phyloP scores from a whole-genome alignment of 106 monocot genomes.

The Iris macrosiphon region DNA sequence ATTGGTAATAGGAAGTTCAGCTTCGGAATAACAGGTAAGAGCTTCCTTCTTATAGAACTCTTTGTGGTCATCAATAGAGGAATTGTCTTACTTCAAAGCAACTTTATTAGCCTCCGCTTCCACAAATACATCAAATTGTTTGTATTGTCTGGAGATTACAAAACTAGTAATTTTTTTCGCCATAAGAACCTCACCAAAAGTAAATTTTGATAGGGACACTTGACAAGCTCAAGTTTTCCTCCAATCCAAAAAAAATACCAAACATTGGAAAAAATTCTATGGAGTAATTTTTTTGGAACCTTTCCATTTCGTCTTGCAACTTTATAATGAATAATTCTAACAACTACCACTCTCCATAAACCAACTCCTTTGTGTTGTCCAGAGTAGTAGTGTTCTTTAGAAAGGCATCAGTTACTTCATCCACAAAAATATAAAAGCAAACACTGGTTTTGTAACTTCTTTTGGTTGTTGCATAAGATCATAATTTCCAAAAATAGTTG shows the following conservation, averaged over 20 bases:
- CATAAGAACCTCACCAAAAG: too few relatives aligned
- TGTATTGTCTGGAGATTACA: too few relatives aligned
- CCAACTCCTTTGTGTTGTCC: constrained; percentile 39
- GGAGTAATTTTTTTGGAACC: constrained; percentile 74
- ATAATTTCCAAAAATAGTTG: constrained; percentile 98
- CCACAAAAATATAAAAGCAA: constrained; percentile 94
- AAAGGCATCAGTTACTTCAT: constrained; percentile 76
- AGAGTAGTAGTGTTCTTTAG: constrained; percentile 66
- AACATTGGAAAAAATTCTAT: constrained; percentile 60
- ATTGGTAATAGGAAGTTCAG: too few relatives aligned
- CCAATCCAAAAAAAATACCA: constrained; percentile 64
- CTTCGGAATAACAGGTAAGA: too few relatives aligned
- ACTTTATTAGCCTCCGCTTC: too few relatives aligned
- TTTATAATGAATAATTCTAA: constrained; percentile 72
- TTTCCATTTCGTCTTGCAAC: constrained; percentile 94
- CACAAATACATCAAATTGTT: too few relatives aligned
- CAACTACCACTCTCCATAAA: constrained; percentile 83
- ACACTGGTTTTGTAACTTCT: constrained; percentile 57
- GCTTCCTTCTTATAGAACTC: too few relatives aligned
- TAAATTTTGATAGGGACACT: constrained; percentile 54
- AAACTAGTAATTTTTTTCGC: too few relatives aligned
- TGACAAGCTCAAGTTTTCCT: constrained; percentile 69
- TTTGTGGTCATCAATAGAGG: too few relatives aligned
- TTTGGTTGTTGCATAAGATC: constrained; percentile 89
- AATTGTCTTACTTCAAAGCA: too few relatives aligned